phyloP scores from a whole-genome alignment of 441 rosid species.

The Gossypium schwendimanii region DNA sequence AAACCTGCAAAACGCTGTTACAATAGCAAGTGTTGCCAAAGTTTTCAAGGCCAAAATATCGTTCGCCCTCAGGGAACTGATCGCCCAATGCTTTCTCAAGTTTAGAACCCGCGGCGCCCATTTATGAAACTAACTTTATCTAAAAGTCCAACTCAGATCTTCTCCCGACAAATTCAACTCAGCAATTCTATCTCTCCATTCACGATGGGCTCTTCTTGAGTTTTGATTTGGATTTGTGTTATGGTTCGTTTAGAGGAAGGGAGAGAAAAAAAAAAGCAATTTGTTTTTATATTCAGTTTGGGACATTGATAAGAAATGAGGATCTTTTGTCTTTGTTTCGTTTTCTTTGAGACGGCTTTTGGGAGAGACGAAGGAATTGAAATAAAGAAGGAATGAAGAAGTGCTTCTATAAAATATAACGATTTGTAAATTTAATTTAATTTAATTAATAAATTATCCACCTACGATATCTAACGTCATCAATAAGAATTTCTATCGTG shows the following conservation, averaged over 20 bases:
- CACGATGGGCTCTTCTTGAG: neutral
- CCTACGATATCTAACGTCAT: no score
- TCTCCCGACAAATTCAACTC: slow-evolving; percentile 26
- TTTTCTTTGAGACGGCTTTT: no score
- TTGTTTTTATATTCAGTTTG: no score
- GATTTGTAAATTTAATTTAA: no score
- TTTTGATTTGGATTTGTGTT: neutral
- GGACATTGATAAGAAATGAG: no score
- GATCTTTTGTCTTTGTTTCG: no score
- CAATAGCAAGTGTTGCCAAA: slow-evolving; percentile 98
- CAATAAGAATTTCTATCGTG: no score
- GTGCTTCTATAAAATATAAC: no score
- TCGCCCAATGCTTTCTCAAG: slow-evolving; percentile 99
- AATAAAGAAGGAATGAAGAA: no score
- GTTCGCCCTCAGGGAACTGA: slow-evolving; percentile 98
- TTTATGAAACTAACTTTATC: slow-evolving; percentile 25
- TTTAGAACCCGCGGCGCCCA: slow-evolving; percentile 98
- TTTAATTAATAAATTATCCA: no score
- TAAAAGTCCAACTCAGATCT: slow-evolving; percentile 29
- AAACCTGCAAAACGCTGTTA: slow-evolving; percentile 94
- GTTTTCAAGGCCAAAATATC: slow-evolving; percentile 95
- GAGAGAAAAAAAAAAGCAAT: neutral
- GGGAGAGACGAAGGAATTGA: no score
- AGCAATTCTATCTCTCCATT: slow-evolving; percentile 13
- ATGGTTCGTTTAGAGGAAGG: neutral